These are phyloP conservation scores for Scheffersomyces segobiensis DNA, from an alignment of 1,139 yeast genomes.

Conservation along the genomic window DNA sequence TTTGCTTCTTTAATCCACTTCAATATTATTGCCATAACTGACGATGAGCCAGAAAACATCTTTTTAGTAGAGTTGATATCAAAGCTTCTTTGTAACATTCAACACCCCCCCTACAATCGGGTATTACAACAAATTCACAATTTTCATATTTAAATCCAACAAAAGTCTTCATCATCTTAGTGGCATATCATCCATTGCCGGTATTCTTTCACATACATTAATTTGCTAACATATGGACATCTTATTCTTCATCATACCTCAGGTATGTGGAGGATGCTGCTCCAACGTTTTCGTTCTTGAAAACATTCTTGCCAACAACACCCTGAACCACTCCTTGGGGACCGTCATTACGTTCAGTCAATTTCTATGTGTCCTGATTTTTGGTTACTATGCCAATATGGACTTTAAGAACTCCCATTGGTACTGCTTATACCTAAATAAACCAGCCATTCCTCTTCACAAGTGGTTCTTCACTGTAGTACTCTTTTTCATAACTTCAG, in stretches of 20 bases:
- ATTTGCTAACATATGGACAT: background rate
- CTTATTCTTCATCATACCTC: slow-evolving; percentile 16
- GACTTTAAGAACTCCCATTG: slow-evolving; percentile 21
- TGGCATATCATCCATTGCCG: background rate
- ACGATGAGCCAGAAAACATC: no score
- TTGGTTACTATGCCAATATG: slow-evolving; percentile 37
- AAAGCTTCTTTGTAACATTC: no score
- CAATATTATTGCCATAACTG: no score
- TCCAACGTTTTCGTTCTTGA: slow-evolving; percentile 67
- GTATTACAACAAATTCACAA: no score
- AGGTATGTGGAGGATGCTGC: slow-evolving; percentile 76
- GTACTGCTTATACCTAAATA: slow-evolving; percentile 24
- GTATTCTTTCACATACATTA: background rate
- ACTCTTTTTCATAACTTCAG: slow-evolving; percentile 53
- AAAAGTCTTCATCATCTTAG: background rate
- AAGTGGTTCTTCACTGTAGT: slow-evolving; percentile 51
- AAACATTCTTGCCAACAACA: slow-evolving; percentile 33
- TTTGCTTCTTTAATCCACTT: no score
- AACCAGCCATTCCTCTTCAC: slow-evolving; percentile 46
- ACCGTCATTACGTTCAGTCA: slow-evolving; percentile 61
- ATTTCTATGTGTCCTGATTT: slow-evolving; percentile 52
- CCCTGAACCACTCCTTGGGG: slow-evolving; percentile 27
- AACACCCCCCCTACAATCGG: no score
- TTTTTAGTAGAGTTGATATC: no score
- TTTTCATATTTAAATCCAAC: no score